A percentile compares a stretch with the other conserved stretches of the same genome.
Conservation (phyloP, 768 basidiomycete genomes). For the Tricholoma matsutake region DNA sequence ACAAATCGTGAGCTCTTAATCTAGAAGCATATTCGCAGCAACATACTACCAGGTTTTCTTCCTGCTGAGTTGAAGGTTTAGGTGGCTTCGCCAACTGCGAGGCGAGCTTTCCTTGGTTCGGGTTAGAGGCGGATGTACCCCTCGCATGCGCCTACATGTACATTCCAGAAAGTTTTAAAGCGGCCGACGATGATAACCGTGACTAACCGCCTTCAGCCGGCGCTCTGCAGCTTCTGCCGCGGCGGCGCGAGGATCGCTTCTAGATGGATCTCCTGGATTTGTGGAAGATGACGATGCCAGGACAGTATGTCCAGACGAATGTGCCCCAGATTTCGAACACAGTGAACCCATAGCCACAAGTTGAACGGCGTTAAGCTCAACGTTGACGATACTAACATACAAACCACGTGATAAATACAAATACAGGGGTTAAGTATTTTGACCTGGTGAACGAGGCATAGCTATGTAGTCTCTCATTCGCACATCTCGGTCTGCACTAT, state of each 20-base stretch:
- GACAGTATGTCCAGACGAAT: constrained; percentile 48
- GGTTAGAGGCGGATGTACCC: constrained; percentile 42
- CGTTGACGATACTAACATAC: constrained; percentile 2
- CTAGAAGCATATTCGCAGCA: neutral
- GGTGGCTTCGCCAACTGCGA: constrained; percentile 39
- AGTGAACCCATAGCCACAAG: constrained; percentile 49
- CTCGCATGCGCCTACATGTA: constrained; percentile 39
- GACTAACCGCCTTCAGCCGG: constrained; percentile 52
- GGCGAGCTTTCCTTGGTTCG: constrained; percentile 46
- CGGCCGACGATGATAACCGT: constrained; percentile 1
- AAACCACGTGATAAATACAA: neutral
- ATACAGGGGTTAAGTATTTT: neutral
- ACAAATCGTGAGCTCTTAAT: constrained; percentile 9
- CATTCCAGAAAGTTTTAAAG: constrained; percentile 14
- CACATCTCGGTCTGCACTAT: constrained; percentile 35
- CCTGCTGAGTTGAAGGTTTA: constrained; percentile 31
- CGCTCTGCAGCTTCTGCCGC: constrained; percentile 64
- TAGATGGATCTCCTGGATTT: constrained; percentile 27
- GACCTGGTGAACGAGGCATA: constrained; percentile 28
- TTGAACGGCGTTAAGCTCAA: neutral
- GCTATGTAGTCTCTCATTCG: constrained; percentile 46
- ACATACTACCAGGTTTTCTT: constrained; percentile 26
- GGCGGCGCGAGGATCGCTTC: constrained; percentile 47
- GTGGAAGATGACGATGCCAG: constrained; percentile 36
- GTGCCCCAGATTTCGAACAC: constrained; percentile 47